A percentile compares a stretch with the other conserved stretches of the same genome.
Conservation (phyloP, 495 filamentous ascomycete genomes). For the Xylona heveae region DNA sequence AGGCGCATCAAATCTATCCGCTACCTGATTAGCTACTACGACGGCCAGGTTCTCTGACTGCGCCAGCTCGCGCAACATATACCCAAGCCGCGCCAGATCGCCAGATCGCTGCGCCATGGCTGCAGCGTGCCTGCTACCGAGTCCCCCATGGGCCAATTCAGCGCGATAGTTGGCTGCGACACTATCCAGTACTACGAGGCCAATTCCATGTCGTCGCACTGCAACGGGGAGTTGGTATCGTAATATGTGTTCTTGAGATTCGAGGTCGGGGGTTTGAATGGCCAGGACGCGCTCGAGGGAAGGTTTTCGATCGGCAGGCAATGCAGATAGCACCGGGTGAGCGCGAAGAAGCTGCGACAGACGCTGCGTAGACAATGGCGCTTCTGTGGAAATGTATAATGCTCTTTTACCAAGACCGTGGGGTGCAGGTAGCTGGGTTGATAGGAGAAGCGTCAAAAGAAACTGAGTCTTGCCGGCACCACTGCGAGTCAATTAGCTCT, state of each 20-base stretch:
- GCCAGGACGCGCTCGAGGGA: conserved; percentile 49
- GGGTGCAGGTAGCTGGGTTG: conserved; percentile 57
- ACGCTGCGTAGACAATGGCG: conserved; percentile 57
- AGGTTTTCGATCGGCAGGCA: conserved; percentile 17
- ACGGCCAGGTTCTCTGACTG: conserved; percentile 52
- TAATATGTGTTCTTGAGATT: conserved; percentile 88
- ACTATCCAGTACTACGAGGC: conserved; percentile 70
- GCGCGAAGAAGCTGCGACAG: conserved; percentile 53
- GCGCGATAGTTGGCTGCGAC: conserved; percentile 89
- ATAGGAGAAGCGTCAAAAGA: conserved; percentile 60
- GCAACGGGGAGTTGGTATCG: conserved; percentile 76
- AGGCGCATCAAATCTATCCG: conserved; percentile 76
- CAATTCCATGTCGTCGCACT: conserved; percentile 49
- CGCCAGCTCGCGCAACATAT: conserved; percentile 53
- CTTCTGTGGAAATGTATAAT: conserved; percentile 92
- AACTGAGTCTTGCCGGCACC: conserved; percentile 94
- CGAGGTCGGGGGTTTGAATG: conserved; percentile 76
- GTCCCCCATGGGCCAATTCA: conserved; percentile 31
- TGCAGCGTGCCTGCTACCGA: conserved; percentile 13
- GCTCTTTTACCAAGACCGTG: conserved; percentile 38
- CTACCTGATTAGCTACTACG: conserved; percentile 91
- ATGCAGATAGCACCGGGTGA: conserved; percentile 31
- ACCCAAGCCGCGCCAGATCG: conserved; percentile 59
- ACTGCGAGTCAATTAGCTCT: conserved; percentile 23
- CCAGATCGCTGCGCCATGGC: conserved; percentile 37